Evolutionary conservation across 2,329 filamentous ascomycete species (phyloP), one percentile per base, ranked within the genome.

Genomic region (Rhinocladiella mackenziei): DNA sequence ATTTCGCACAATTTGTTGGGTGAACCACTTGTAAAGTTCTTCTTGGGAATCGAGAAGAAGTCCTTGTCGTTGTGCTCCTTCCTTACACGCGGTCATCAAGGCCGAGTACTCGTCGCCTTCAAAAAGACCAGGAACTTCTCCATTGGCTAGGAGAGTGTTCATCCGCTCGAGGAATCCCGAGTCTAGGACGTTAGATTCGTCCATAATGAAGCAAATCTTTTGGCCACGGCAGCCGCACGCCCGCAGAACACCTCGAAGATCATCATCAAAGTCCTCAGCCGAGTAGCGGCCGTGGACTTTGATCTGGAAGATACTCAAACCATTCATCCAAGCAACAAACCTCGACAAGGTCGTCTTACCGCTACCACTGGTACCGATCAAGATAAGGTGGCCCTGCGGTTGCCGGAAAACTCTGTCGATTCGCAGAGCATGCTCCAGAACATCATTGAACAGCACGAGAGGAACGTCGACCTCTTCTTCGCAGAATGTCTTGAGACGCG

Each of bases 1-100:
- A 62, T 99, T 99, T 73, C 95, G 95, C 64, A 98, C 86, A 59
- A 99, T 97, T 65, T 99, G 92, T 59, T 94, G 87, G 0, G 94
- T 98, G 71, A 99, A 99, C 92, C 92, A 99, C 71, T 97, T 97
- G 76, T 98, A 98, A n/a, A 98, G 75, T 66, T 99, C 92, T 70
- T 99, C 94, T 57, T 95, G 89, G 1, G 92, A 97, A 68, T 99
- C 92, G 1, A 98, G 78, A 47, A 97, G 81, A 46, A 97, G 76
- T 35, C 92, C 92, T 71, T 98, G 92, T 51, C 89, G 84, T 65
- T 98, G 92, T 14, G 92, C 91, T 48, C 92, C 94, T 70, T 99
- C 92, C 66, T 96, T 97, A 73, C 94, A 98, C 43, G 89, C 89
- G 18, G 94, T 98, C 92, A 99, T 97, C 53, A 99, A 73, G n/a